Base-by-base conservation (phyloP, 1,284 basidiomycete species). In the Malassezia brasiliensis region DNA sequence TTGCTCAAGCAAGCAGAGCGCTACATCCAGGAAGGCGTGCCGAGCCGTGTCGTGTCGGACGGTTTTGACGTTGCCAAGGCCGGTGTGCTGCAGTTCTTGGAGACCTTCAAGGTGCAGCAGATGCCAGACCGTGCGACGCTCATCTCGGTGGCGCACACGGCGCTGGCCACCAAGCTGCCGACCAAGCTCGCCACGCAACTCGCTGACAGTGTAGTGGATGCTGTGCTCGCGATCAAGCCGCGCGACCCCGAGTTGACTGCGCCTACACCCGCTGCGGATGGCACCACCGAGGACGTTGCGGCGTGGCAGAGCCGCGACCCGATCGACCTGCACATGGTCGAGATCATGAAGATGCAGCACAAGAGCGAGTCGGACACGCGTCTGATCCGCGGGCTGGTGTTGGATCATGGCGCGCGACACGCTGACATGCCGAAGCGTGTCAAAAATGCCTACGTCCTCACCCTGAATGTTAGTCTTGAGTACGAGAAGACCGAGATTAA, bases 331-430 rank as follows among this genome's bases (percentile, higher is more conserved):
- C 93, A 98, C 79, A 99, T 99, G 94, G 81, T 99, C 53, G 94
- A 99, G 78, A 85, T 98, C 68, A 98, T 98, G 93, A 98, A 98
- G 81, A 99, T 99, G 94, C 93, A 96, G 77, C 94, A 99, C 79
- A 86, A 90, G 72, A 91, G 87, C 50, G 90, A 94, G 57, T 90
- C 89, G 41, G 94, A 99, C 77, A 98, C 94, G n/a, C 87, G 94
- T 76, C 83, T 99, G 48, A 80, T 99, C 67, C 86, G 88, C 66
- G 94, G 94, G 50, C 81, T 98, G 54, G 94, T 99, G 45, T 80
- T 99, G 69, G 81, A 82, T 66, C 90, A 99, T 75, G 94, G 94
- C 64, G 90, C 89, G 46, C 80, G 94, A 64, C 94, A 99, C 78
- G 91, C 93, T 5, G 94, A 98, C 77, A 98, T 98, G 94, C 91